Evolutionary conservation across 306 rosid genomes (phyloP).

Genomic region (Malus orientalis): DNA sequence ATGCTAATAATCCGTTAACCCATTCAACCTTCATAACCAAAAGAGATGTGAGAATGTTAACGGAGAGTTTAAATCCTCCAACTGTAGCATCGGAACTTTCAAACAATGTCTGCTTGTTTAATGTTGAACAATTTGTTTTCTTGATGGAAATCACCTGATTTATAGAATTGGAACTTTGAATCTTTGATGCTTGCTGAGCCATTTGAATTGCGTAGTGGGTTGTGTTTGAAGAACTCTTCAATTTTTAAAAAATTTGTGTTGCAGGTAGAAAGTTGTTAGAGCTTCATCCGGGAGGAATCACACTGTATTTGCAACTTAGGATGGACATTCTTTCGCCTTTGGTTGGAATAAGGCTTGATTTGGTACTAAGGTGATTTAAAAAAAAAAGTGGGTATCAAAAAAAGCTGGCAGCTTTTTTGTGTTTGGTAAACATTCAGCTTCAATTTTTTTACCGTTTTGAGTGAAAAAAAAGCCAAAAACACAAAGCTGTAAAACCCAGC

Average conservation of each 20-base stretch:
- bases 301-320: conserved; percentile 72
- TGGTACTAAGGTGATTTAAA: too few species aligned
- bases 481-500: too few species aligned
- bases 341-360: too few species aligned
- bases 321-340: conserved; percentile 75
- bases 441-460: too few species aligned
- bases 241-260: neutral
- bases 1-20: too few species aligned
- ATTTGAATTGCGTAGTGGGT: neutral
- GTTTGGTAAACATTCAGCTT: too few species aligned
- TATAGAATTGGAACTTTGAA: neutral
- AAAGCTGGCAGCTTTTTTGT: too few species aligned
- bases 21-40: too few species aligned
- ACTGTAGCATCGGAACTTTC: conserved; percentile 91
- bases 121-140: neutral
- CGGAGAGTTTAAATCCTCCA: conserved; percentile 19
- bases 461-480: too few species aligned
- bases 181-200: neutral
- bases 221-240: neutral
- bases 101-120: conserved; percentile 44
- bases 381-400: too few species aligned
- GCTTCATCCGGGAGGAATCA: conserved; percentile 88
- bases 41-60: too few species aligned
- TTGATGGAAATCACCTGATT: neutral
- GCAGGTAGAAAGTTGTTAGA: conserved; percentile 63